phyloP scores from a whole-genome alignment of 768 basidiomycete species.

The Lentinula edodes region DNA sequence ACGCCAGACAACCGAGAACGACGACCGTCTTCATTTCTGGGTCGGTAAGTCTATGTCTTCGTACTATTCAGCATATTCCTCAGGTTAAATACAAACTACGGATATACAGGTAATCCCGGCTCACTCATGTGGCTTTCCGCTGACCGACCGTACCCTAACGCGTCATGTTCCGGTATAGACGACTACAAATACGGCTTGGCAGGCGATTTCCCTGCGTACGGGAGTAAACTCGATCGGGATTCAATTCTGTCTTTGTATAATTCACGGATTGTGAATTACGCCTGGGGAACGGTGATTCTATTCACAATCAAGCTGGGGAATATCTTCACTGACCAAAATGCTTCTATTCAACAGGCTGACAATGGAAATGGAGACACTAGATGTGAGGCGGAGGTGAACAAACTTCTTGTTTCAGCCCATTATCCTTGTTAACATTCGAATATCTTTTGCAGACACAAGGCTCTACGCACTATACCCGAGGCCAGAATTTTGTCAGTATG shows the following conservation, averaged over 20 bases:
- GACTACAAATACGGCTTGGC: neutral
- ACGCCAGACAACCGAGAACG: neutral
- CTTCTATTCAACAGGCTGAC: neutral
- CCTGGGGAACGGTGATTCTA: slow-evolving; percentile 6
- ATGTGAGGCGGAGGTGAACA: slow-evolving; percentile 7
- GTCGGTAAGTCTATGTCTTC: slow-evolving; percentile 1
- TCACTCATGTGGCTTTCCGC: slow-evolving; percentile 8
- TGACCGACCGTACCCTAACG: slow-evolving; percentile 4
- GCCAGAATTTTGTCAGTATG: slow-evolving; percentile 3
- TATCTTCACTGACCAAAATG: neutral
- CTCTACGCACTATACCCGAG: slow-evolving; percentile 1
- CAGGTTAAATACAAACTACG: neutral
- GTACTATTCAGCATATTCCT: too few species aligned
- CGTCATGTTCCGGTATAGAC: neutral
- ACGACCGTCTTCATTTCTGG: slow-evolving; percentile 8
- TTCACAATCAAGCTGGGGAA: neutral
- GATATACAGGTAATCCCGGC: slow-evolving; percentile 4
- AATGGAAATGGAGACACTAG: slow-evolving; percentile 4
- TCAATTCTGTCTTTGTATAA: neutral
- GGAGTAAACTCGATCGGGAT: neutral
- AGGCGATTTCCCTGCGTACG: neutral
- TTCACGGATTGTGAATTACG: slow-evolving; percentile 4
- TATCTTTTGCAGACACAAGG: slow-evolving; percentile 6
- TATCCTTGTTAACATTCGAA: too few species aligned
- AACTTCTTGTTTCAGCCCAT: neutral